These are phyloP conservation scores for Nannochloris sp. DNA, from an alignment of 139 green algal genomes.

Conservation along the genomic window DNA sequence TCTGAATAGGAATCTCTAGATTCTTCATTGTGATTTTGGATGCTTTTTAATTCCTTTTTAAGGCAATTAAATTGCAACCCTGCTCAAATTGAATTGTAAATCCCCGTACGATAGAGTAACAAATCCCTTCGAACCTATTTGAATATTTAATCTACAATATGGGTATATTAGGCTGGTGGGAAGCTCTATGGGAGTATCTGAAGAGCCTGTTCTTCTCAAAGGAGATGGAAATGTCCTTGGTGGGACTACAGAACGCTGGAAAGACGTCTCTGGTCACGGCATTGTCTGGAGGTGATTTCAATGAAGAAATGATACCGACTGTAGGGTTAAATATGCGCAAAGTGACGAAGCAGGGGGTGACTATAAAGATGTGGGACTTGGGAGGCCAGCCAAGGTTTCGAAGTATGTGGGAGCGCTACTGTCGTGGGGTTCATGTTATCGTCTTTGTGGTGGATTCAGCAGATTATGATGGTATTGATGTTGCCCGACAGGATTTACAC, in stretches of 20 bases:
- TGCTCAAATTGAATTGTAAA: too few species aligned
- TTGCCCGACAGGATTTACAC: slow-evolving; percentile 48
- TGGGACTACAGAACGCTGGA: slow-evolving; percentile 94
- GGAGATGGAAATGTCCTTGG: slow-evolving; percentile 97
- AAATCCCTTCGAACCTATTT: too few species aligned
- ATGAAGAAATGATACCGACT: slow-evolving; percentile 89
- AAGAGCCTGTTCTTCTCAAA: slow-evolving; percentile 89
- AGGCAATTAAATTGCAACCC: too few species aligned
- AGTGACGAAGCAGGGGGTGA: slow-evolving; percentile 85
- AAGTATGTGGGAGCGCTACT: slow-evolving; percentile 98
- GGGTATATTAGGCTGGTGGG: slow-evolving; percentile 11
- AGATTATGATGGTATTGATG: slow-evolving; percentile 73
- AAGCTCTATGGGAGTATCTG: slow-evolving; percentile 50
- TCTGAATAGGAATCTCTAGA: too few species aligned
- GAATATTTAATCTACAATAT: neutral
- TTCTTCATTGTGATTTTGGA: too few species aligned
- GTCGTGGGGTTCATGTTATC: slow-evolving; percentile 89
- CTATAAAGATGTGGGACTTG: slow-evolving; percentile 98
- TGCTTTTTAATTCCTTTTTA: too few species aligned
- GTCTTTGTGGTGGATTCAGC: slow-evolving; percentile 94
- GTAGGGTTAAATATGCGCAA: slow-evolving; percentile 99
- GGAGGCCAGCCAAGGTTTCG: slow-evolving; percentile 93
- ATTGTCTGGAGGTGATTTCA: slow-evolving; percentile 79
- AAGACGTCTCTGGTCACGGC: slow-evolving; percentile 96
- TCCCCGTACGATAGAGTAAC: too few species aligned